A percentile compares a stretch with the other conserved stretches of the same genome.
Conservation (phyloP, 345 rosid species). For the Eutrema heterophyllum region DNA sequence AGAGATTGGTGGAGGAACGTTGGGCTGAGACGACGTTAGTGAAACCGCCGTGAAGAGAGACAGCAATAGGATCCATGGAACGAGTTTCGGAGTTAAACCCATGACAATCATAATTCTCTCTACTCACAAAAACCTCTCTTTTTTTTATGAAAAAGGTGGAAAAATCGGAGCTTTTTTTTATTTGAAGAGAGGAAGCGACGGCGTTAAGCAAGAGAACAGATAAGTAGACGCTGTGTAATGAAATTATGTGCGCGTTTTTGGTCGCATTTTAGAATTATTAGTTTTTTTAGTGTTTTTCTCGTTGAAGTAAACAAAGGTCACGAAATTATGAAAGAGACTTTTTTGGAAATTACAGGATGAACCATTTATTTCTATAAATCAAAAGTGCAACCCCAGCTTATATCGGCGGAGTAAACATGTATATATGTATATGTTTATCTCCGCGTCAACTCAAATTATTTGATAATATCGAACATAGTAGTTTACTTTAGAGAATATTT, state of each 20-base stretch:
- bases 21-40: slow-evolving; percentile 42
- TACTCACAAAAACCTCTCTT: not conserved
- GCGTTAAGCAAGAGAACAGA: slow-evolving; percentile 31
- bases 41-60: slow-evolving; percentile 22
- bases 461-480: not conserved
- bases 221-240: slow-evolving; percentile 40
- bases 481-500: not conserved
- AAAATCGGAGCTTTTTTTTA: not conserved
- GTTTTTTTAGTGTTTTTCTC: not conserved
- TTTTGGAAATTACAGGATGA: not conserved
- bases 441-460: not conserved
- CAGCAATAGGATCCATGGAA: slow-evolving; percentile 15
- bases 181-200: slow-evolving; percentile 27
- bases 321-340: not conserved
- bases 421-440: not conserved
- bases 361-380: not conserved
- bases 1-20: slow-evolving; percentile 35
- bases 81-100: slow-evolving; percentile 14
- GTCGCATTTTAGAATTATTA: slow-evolving; percentile 4
- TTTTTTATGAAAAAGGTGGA: slow-evolving; percentile 4
- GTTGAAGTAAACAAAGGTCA: slow-evolving; percentile 7
- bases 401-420: not conserved
- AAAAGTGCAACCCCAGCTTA: not conserved
- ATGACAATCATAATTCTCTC: slow-evolving; percentile 9
- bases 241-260: slow-evolving; percentile 15